Percentiles rank a stretch among this genome's conserved stretches.
Evolutionary conservation across 768 basidiomycete genomes (phyloP).

Genomic region (Mycena filopes): DNA sequence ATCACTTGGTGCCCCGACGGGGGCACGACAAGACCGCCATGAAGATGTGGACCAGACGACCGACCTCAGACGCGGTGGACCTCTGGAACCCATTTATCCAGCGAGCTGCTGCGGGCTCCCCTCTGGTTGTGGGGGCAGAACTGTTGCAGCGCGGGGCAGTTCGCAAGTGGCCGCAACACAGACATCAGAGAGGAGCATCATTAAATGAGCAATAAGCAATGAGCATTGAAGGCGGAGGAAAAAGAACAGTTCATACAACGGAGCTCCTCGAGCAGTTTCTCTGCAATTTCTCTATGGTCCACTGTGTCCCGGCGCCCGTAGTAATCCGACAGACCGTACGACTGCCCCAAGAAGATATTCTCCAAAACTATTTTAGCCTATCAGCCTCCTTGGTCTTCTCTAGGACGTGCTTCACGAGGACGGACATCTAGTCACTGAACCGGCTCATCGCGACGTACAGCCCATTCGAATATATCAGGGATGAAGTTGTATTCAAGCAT

Average conservation of each 20-base stretch:
- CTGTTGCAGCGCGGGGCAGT: too few relatives aligned
- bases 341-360: constrained; percentile 89
- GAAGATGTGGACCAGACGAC: too few relatives aligned
- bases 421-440: constrained; percentile 91
- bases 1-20: too few relatives aligned
- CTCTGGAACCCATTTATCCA: too few relatives aligned
- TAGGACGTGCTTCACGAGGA: constrained; percentile 78
- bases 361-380: constrained; percentile 83
- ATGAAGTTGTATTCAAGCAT: constrained; percentile 81
- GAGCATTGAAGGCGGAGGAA: neutral
- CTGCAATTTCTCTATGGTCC: constrained; percentile 85
- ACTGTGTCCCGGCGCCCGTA: constrained; percentile 77
- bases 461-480: constrained; percentile 70
- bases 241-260: constrained; percentile 59
- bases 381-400: constrained; percentile 72
- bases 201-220: too few relatives aligned
- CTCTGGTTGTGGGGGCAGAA: too few relatives aligned
- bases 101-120: too few relatives aligned
- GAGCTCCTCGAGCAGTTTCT: constrained; percentile 78
- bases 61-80: too few relatives aligned
- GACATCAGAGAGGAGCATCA: too few relatives aligned
- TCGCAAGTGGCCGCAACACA: too few relatives aligned
- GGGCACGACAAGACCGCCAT: too few relatives aligned
- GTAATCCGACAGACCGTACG: constrained; percentile 82
- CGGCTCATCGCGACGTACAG: constrained; percentile 77